A percentile compares a stretch with the other conserved stretches of the same genome.
phyloP scores from a whole-genome alignment of 257 asterid species.

The Nicotiana undulata region DNA sequence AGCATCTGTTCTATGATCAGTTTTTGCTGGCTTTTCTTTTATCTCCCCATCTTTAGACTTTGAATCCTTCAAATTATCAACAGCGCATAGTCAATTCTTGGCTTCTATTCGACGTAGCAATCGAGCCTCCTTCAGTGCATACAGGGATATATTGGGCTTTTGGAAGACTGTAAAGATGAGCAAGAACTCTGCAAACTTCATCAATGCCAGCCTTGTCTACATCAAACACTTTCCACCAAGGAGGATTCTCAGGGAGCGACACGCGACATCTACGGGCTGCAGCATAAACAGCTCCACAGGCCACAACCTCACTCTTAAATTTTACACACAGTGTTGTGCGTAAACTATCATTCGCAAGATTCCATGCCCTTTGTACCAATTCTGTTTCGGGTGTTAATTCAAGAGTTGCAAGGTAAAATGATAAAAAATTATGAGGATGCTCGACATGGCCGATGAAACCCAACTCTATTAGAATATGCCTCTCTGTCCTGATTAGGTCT shows the following conservation, averaged over 20 bases:
- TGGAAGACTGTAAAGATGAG: slow-evolving; percentile 75
- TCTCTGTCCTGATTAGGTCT: slow-evolving; percentile 69
- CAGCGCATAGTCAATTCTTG: slow-evolving; percentile 48
- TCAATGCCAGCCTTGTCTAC: slow-evolving; percentile 89
- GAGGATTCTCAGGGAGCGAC: slow-evolving; percentile 93
- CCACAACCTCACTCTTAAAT: slow-evolving; percentile 96
- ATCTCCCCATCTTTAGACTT: slow-evolving; percentile 43
- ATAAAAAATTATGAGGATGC: slow-evolving; percentile 95
- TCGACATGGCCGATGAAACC: slow-evolving; percentile 96
- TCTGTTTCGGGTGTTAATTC: slow-evolving; percentile 48
- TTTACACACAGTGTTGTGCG: slow-evolving; percentile 97
- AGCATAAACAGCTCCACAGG: slow-evolving; percentile 96
- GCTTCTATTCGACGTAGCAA: slow-evolving; percentile 54
- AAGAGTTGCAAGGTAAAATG: slow-evolving; percentile 75
- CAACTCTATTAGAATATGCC: slow-evolving; percentile 93
- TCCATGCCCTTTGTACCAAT: slow-evolving; percentile 94
- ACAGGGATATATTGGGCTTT: slow-evolving; percentile 78
- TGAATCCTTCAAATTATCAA: slow-evolving; percentile 48
- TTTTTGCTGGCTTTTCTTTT: slow-evolving; percentile 46
- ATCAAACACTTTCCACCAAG: slow-evolving; percentile 99
- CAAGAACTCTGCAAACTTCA: slow-evolving; percentile 85
- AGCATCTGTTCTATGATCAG: slow-evolving; percentile 49
- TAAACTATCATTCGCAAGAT: slow-evolving; percentile 97
- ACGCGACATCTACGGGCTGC: slow-evolving; percentile 87
- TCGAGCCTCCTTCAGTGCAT: slow-evolving; percentile 78